phyloP scores from a whole-genome alignment of 257 asterid species.

The Penstemon barbatus region DNA sequence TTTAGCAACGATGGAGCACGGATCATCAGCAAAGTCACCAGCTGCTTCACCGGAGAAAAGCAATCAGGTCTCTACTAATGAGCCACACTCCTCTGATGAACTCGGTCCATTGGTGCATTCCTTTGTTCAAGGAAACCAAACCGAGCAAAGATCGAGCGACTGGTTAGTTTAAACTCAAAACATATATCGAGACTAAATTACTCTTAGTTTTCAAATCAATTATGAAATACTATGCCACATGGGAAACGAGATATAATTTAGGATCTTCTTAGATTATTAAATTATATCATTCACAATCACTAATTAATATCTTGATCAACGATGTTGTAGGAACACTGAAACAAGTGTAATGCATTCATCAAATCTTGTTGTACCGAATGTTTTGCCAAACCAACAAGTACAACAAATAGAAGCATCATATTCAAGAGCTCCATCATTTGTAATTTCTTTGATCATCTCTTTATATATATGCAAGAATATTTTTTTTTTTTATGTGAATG shows the following conservation, averaged over 20 bases:
- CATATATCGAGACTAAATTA: too few relatives aligned
- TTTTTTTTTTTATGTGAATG: not conserved
- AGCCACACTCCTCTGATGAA: not conserved
- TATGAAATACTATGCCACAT: too few relatives aligned
- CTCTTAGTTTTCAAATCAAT: not conserved
- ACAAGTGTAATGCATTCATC: constrained; percentile 5
- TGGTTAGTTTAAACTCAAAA: not conserved
- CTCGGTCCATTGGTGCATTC: not conserved
- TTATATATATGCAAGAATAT: not conserved
- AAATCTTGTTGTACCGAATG: constrained; percentile 7
- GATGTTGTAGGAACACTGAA: constrained; percentile 11
- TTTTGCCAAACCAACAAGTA: constrained; percentile 1
- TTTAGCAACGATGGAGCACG: not conserved
- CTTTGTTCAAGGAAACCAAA: not conserved
- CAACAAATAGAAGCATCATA: constrained; percentile 6
- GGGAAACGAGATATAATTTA: too few relatives aligned
- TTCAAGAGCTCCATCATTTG: constrained; percentile 21
- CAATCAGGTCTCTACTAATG: not conserved
- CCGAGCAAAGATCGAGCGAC: not conserved
- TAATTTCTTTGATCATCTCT: constrained; percentile 2
- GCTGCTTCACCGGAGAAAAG: not conserved
- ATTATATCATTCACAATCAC: too few relatives aligned
- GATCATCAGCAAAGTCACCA: not conserved
- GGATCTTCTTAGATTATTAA: too few relatives aligned
- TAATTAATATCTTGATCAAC: not conserved